Base-by-base conservation (phyloP, 306 rosid species). In the Chamaecrista fasciculata region DNA sequence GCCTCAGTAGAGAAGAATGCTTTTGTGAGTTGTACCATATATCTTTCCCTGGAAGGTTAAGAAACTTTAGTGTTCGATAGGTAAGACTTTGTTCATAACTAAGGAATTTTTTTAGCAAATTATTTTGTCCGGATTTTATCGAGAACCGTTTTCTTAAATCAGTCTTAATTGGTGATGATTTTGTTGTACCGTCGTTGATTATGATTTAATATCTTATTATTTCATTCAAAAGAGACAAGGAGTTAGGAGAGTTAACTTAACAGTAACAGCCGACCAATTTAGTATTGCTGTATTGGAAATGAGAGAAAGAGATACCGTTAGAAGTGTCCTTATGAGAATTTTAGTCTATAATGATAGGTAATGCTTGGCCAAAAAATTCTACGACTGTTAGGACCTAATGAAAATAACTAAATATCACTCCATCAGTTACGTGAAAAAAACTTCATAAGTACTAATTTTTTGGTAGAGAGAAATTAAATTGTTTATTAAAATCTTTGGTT, bases 401-500 rank as follows among this genome's bases (percentile, higher is more conserved):
- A 55, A 62, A 46, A n/a, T n/a, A n/a, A n/a, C n/a, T 70, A 33
- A 29, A 37, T 29, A 42, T 16, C 49, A 31, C 65, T 70, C 59
- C 46, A 29, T 52, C 71, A 43, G 72, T 70, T 62, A 42, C 58
- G 66, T 40, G 66, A 62, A 52, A 50, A 50, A 46, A 46, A 70
- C 61, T 16, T 40, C 60, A 23, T 23, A 56, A 67, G 24, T n/a
- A n/a, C n/a, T n/a, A n/a, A n/a, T n/a, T n/a, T n/a, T n/a, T n/a
- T n/a, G n/a, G n/a, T n/a, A n/a, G n/a, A n/a, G n/a, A n/a, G n/a
- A n/a, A n/a, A n/a, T 55, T 37, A 68, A 46, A 70, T 69, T 64
- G 55, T 64, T 67, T 24, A 18, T 47, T 21, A 14, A 25, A 19
- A 14, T 72, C 26, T 62, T 23, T 49, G 20, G 43, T 72, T 80